Evolutionary conservation across 2,329 filamentous ascomycete genomes (phyloP).

Genomic region (Penicillium sp.): DNA sequence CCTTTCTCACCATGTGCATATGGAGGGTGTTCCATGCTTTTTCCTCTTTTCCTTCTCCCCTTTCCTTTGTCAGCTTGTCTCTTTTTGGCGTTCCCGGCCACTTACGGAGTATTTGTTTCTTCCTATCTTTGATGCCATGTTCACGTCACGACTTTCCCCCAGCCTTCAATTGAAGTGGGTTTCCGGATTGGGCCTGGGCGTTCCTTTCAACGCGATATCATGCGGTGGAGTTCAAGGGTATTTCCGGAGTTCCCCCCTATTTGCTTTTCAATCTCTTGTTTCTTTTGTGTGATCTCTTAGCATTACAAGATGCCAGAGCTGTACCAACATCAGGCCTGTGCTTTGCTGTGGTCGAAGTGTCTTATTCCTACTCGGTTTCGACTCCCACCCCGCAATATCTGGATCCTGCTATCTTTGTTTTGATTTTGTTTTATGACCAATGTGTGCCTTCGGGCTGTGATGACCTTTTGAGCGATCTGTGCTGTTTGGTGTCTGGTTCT

Average conservation of each 20-base stretch:
- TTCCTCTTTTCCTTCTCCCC: constrained; percentile 14
- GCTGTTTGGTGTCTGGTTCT: constrained; percentile 16
- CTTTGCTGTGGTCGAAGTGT: background rate
- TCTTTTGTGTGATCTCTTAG: constrained; percentile 24
- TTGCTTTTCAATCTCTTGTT: constrained; percentile 14
- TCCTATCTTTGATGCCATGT: constrained; percentile 22
- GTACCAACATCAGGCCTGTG: constrained; percentile 16
- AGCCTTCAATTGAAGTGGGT: constrained; percentile 15
- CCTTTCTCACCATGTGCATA: constrained; percentile 32
- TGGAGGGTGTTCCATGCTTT: constrained; percentile 32
- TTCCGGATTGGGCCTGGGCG: constrained; percentile 8
- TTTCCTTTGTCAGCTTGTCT: constrained; percentile 26
- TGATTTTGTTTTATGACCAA: constrained; percentile 4
- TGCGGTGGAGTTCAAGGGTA: constrained; percentile 25
- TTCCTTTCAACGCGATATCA: constrained; percentile 11
- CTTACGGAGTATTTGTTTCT: constrained; percentile 20
- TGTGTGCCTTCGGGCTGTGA: constrained; percentile 8
- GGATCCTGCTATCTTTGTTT: background rate
- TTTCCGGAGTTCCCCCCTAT: constrained; percentile 17
- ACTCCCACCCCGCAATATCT: background rate
- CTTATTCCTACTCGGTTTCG: background rate
- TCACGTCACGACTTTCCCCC: constrained; percentile 17
- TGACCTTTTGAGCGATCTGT: constrained; percentile 12
- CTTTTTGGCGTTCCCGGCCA: constrained; percentile 16
- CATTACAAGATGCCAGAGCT: constrained; percentile 23